Conservation (phyloP, 2,329 filamentous ascomycete species). For the Neopestalotiopsis rosae region DNA sequence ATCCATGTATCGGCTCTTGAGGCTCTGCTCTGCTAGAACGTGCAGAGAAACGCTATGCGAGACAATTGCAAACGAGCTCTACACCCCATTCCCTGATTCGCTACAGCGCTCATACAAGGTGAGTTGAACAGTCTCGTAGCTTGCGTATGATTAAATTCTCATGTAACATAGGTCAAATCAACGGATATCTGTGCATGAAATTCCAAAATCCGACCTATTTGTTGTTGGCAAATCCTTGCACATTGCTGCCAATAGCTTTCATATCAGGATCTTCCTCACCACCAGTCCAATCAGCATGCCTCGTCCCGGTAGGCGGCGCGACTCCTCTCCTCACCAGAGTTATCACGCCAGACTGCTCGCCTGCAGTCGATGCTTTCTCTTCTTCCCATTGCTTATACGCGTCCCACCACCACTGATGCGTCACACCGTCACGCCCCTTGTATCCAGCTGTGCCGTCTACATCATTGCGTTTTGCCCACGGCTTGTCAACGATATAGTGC, state of each 20-base stretch:
- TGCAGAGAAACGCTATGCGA: too few species aligned
- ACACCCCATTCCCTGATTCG: too few species aligned
- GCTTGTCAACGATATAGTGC: conserved; percentile 63
- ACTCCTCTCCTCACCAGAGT: conserved; percentile 22
- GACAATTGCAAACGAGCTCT: too few species aligned
- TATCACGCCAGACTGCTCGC: conserved; percentile 15
- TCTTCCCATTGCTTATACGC: conserved; percentile 46
- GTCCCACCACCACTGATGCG: conserved; percentile 59
- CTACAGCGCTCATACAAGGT: too few species aligned
- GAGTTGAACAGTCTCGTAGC: too few species aligned
- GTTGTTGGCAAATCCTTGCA: conserved; percentile 25
- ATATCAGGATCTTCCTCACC: conserved; percentile 21
- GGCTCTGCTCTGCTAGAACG: too few species aligned
- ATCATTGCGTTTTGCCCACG: conserved; percentile 51
- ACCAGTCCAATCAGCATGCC: conserved; percentile 15
- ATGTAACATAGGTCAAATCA: too few species aligned
- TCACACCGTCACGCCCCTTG: conserved; percentile 54
- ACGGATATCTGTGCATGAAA: neutral
- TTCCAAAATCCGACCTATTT: neutral
- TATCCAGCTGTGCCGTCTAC: conserved; percentile 51
- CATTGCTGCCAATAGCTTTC: conserved; percentile 21
- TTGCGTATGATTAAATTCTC: too few species aligned
- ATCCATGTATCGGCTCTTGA: neutral
- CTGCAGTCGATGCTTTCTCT: conserved; percentile 5
- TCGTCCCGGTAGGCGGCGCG: conserved; percentile 18